These are phyloP conservation scores for Xylaria sp. DNA, from an alignment of 2,329 filamentous ascomycete species.

Conservation along the genomic window DNA sequence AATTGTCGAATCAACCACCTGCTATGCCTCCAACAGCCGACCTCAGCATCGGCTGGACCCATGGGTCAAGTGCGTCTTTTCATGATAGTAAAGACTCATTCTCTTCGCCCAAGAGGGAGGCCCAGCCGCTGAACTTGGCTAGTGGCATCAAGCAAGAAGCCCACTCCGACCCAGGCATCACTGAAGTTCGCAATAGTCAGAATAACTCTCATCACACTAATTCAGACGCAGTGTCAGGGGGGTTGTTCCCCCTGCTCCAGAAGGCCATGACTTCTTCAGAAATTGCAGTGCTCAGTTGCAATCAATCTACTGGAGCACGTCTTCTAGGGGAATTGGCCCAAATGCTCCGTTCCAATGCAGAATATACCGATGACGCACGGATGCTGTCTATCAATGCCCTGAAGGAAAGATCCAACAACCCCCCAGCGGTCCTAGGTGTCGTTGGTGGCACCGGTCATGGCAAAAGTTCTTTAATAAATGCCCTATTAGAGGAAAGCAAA, in stretches of 20 bases:
- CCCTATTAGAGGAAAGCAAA: slow-evolving; percentile 46
- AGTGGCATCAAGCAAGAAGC: slow-evolving; percentile 3
- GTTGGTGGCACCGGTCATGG: slow-evolving; percentile 42
- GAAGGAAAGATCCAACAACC: slow-evolving; percentile 17
- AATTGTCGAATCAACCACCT: too few relatives aligned
- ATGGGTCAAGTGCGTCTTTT: not conserved
- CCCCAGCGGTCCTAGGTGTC: slow-evolving; percentile 38
- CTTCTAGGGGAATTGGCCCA: slow-evolving; percentile 29
- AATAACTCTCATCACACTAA: not conserved
- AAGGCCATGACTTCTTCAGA: slow-evolving; percentile 23
- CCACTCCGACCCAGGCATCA: not conserved
- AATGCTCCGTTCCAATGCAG: slow-evolving; percentile 2
- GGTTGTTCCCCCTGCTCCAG: slow-evolving; percentile 30
- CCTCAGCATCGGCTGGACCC: not conserved
- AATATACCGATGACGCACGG: slow-evolving; percentile 13
- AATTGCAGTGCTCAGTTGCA: slow-evolving; percentile 22
- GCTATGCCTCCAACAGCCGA: not conserved
- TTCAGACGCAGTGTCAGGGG: not conserved
- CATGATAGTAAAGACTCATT: not conserved
- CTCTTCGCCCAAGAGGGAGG: not conserved
- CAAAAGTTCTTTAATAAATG: slow-evolving; percentile 45
- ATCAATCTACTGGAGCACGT: slow-evolving; percentile 18
- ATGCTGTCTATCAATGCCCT: slow-evolving; percentile 29
- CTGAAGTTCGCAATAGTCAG: not conserved
- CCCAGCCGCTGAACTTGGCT: not conserved